Evolutionary conservation across 257 asterid genomes (phyloP), one percentile per base, ranked within the genome.

Genomic region (Catharanthus roseus): DNA sequence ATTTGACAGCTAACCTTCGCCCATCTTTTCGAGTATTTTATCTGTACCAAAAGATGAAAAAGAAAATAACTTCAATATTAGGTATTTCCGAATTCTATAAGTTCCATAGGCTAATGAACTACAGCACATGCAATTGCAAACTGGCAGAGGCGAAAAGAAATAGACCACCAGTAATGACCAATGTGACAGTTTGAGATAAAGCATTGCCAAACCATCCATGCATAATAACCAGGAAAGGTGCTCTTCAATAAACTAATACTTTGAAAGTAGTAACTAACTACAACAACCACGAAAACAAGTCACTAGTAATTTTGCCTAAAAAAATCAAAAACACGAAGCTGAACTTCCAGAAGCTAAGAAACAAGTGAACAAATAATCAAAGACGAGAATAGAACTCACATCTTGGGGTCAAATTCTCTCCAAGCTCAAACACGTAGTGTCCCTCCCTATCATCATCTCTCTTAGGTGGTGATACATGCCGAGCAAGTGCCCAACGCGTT

Each of bases 11-110:
- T 87, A 86, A 91, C 97, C 97, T 91, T 89, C 93, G 76, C 97
- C 97, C 83, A 91, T 86, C 88, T 87, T 85, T 89, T 86, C 78
- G 75, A 89, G 93, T 77, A 91, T 89, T 81, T 88, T 91, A 87
- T 89, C 97, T 91, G 95, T 55, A 72, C 47, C 2, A 54, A 58
- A 47, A 10, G n/a, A 74, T 11, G 38, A 21, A 44, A 11, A 26
- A 60, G 44, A 55, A 13, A 41, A 33, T 15, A 31, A 19, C 26
- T 28, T 38, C 33, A 41, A 24, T 42, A 41, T 65, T 44, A 18
- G 24, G 65, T 5, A 65, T 24, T 42, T 54, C 36, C 1, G 41
- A 26, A 13, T 23, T 45, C 34, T 42, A 44, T 50, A 33, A 16
- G 42, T 72, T 13, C 33, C 29, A 23, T 45, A 47, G 33, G 34